phyloP scores from a whole-genome alignment of 192 early-diverging fungal species.

The Cladochytrium replicatum region DNA sequence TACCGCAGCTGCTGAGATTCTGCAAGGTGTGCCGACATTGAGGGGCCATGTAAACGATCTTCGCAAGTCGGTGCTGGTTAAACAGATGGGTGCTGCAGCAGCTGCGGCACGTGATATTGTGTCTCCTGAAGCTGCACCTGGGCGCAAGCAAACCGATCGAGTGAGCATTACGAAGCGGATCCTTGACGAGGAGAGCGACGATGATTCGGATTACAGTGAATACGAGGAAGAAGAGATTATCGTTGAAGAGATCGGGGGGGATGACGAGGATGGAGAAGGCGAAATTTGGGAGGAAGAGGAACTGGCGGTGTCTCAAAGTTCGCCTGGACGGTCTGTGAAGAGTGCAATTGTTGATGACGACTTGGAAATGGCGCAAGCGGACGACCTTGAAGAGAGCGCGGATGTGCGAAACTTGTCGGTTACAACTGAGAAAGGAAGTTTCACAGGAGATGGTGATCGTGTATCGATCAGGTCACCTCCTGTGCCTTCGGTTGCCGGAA shows the following conservation, averaged over 20 bases:
- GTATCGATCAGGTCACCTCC: no score
- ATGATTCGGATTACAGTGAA: constrained; percentile 7
- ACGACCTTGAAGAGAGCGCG: not conserved
- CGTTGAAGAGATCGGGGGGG: constrained; percentile 6
- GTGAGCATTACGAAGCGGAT: constrained; percentile 2
- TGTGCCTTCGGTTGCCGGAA: no score
- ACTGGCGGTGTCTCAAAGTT: constrained; percentile 3
- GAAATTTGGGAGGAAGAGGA: constrained; percentile 16
- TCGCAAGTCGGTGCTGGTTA: constrained; percentile 7
- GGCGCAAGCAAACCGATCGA: not conserved
- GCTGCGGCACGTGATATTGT: not conserved
- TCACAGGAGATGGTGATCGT: no score
- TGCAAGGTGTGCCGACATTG: no score
- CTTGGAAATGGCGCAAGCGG: not conserved
- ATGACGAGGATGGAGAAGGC: constrained; percentile 9
- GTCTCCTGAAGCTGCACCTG: not conserved
- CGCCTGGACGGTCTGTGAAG: not conserved
- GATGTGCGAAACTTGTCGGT: no score
- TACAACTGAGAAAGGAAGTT: no score
- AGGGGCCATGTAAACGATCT: constrained; percentile 13
- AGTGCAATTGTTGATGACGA: not conserved
- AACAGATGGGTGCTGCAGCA: constrained; percentile 1
- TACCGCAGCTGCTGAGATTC: no score
- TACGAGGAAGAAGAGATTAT: constrained; percentile 11
- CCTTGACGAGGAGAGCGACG: constrained; percentile 2